Conservation (phyloP, 768 basidiomycete genomes). For the Kwoniella bestiolae region DNA sequence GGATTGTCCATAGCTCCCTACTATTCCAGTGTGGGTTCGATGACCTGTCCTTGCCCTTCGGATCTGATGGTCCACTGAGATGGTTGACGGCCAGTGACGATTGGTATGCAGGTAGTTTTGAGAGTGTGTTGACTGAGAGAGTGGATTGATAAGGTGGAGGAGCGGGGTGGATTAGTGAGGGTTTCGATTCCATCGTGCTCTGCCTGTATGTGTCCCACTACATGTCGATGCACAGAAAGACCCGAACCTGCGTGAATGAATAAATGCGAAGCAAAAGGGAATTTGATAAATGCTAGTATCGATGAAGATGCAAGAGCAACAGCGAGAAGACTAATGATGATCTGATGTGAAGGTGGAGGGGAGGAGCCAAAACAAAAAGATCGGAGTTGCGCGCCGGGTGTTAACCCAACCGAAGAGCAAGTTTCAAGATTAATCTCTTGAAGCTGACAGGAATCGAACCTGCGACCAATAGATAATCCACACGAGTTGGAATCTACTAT, state of each 20-base stretch:
- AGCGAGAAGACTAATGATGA: not conserved
- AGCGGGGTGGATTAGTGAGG: not conserved
- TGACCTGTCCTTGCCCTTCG: not conserved
- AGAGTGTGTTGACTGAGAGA: not conserved
- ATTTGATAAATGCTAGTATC: no score
- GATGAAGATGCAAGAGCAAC: no score
- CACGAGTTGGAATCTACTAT: no score
- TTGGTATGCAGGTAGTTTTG: not conserved
- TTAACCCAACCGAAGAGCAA: not conserved
- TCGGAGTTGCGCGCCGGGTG: not conserved
- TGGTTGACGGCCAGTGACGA: not conserved
- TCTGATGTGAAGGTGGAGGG: not conserved
- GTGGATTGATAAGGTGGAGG: conserved; percentile 4
- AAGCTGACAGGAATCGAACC: conserved; percentile 18
- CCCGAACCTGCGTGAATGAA: no score
- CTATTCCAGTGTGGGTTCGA: not conserved
- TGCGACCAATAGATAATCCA: conserved; percentile 18
- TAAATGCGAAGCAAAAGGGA: no score
- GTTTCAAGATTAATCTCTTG: conserved; percentile 14
- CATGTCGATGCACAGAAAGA: no score
- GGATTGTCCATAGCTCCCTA: not conserved
- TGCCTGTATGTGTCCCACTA: no score
- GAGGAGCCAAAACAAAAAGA: not conserved
- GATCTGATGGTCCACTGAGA: not conserved
- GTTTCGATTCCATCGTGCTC: not conserved